These are phyloP conservation scores for Paxillus rubicundulus DNA, from an alignment of 768 basidiomycete genomes.

Conservation along the genomic window DNA sequence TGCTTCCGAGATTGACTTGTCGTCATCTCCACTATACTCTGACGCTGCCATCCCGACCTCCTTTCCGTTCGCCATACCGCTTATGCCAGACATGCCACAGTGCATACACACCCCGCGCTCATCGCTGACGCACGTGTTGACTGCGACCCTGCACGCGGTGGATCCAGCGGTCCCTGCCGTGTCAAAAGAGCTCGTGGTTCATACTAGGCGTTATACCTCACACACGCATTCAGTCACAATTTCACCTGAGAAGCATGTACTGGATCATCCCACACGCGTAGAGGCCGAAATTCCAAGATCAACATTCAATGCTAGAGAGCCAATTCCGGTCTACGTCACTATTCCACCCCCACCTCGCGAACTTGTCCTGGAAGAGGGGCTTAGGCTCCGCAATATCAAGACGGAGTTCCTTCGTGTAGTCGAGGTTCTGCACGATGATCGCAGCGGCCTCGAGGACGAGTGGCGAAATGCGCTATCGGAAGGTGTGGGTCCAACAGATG, in stretches of 20 bases:
- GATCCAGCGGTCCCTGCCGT: conserved; percentile 39
- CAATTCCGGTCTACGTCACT: conserved; percentile 76
- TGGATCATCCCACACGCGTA: conserved; percentile 65
- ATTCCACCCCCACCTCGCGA: conserved; percentile 72
- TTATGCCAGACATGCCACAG: conserved; percentile 78
- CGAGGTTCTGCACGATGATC: conserved; percentile 50
- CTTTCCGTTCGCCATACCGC: conserved; percentile 79
- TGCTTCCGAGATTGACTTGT: conserved; percentile 54
- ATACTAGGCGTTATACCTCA: conserved; percentile 72
- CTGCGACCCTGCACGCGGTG: conserved; percentile 59
- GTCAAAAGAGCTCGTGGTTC: conserved; percentile 59
- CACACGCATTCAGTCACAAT: conserved; percentile 54
- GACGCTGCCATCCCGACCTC: conserved; percentile 50
- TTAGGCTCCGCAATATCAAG: conserved; percentile 77
- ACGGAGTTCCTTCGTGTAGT: conserved; percentile 73
- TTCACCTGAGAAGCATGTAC: conserved; percentile 55
- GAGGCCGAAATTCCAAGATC: conserved; percentile 71
- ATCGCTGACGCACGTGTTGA: conserved; percentile 66
- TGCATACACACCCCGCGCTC: conserved; percentile 77
- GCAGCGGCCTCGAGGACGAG: conserved; percentile 32
- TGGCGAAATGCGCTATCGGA: conserved; percentile 28
- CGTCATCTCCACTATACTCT: conserved; percentile 39
- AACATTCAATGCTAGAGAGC: conserved; percentile 68
- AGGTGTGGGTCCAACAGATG: conserved; percentile 15
- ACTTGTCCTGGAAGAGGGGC: conserved; percentile 63